A percentile compares a stretch with the other conserved stretches of the same genome.
phyloP scores from a whole-genome alignment of 768 basidiomycete genomes.

The Russula sp. region DNA sequence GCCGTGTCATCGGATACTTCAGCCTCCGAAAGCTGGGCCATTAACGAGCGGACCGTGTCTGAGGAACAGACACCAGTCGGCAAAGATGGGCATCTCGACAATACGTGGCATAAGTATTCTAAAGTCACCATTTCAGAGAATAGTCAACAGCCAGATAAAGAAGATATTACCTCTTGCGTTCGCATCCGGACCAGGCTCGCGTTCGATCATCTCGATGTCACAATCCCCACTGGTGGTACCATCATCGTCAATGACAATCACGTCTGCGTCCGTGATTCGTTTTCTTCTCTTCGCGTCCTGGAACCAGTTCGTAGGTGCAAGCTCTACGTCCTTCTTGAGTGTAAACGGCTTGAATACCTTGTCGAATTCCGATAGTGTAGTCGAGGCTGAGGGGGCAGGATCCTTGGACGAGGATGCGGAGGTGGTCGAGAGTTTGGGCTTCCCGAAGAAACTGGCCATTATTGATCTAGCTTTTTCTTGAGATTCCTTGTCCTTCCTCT shows the following conservation, averaged over 20 bases:
- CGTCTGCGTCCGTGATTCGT: conserved; percentile 37
- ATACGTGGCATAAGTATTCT: conserved; percentile 10
- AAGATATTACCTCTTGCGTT: conserved; percentile 42
- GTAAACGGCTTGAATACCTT: conserved; percentile 76
- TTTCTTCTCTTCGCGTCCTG: conserved; percentile 34
- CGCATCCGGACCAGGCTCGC: conserved; percentile 32
- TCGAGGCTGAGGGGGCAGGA: conserved; percentile 39
- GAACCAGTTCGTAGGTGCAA: conserved; percentile 78
- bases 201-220: conserved; percentile 34
- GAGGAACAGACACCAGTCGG: conserved; percentile 32
- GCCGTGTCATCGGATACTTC: conserved; percentile 70
- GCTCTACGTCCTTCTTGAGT: conserved; percentile 65
- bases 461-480: conserved; percentile 70
- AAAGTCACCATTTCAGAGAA: conserved; percentile 2
- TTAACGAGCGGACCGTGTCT: conserved; percentile 48
- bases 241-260: conserved; percentile 62
- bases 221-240: conserved; percentile 34
- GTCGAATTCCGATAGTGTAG: conserved; percentile 59
- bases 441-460: conserved; percentile 77
- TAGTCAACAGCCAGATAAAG: neutral
- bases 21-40: conserved; percentile 69
- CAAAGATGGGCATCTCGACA: conserved; percentile 37
- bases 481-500: conserved; percentile 67
- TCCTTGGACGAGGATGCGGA: conserved; percentile 33
- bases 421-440: conserved; percentile 43